phyloP scores from a whole-genome alignment of 768 basidiomycete species.

The Gloeopeniophorella convolvens region DNA sequence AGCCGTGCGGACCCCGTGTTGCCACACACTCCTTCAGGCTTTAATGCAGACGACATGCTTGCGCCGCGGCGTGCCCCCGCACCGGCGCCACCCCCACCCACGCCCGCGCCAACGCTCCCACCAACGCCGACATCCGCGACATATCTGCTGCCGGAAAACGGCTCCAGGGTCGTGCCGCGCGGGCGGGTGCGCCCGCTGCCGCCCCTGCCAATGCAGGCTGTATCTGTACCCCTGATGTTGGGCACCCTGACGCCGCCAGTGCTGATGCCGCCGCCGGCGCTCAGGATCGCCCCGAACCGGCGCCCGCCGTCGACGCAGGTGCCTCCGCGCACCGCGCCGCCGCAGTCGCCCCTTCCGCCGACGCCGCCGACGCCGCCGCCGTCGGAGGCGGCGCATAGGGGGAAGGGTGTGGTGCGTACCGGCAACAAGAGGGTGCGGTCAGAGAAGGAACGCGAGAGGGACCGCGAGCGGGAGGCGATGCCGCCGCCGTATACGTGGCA shows the following conservation, averaged over 20 bases:
- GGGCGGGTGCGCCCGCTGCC: too few relatives aligned
- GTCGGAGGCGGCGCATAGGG: neutral
- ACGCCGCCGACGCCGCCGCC: neutral
- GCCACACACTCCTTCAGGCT: neutral
- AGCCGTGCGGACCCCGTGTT: constrained; percentile 12
- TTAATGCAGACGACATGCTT: constrained; percentile 12
- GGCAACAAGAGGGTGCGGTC: neutral
- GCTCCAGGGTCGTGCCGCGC: too few relatives aligned
- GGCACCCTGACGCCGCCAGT: too few relatives aligned
- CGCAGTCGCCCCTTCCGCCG: neutral
- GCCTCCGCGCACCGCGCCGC: neutral
- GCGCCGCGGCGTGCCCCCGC: constrained; percentile 1
- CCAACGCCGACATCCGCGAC: too few relatives aligned
- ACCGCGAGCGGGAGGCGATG: neutral
- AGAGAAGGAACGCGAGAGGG: neutral
- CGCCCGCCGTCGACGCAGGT: neutral
- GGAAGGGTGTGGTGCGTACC: neutral
- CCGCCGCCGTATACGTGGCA: constrained; percentile 6
- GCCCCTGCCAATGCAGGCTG: too few relatives aligned
- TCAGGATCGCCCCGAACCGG: too few relatives aligned
- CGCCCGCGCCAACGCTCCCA: neutral
- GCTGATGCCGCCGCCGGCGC: too few relatives aligned
- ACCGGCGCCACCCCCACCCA: too few relatives aligned
- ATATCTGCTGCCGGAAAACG: too few relatives aligned
- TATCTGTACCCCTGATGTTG: too few relatives aligned